A percentile compares a stretch with the other conserved stretches of the same genome.
phyloP scores from a whole-genome alignment of 306 rosid genomes.

The Sicyos edulis region DNA sequence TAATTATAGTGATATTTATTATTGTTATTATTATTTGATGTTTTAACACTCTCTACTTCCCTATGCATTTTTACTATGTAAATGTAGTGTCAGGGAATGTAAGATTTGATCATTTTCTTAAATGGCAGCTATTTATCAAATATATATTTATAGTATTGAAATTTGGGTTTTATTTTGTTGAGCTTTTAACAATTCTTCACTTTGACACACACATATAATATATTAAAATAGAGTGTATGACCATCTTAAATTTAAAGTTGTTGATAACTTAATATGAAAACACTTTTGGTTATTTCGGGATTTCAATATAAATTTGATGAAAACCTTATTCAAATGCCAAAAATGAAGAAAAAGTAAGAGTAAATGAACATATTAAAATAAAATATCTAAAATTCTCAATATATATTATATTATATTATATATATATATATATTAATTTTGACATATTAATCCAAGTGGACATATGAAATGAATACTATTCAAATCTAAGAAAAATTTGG shows the following conservation, averaged over 20 bases:
- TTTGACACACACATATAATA: too few relatives aligned
- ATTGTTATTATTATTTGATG: conserved; percentile 2
- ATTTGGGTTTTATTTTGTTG: neutral
- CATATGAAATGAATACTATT: neutral
- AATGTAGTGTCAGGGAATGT: conserved; percentile 18
- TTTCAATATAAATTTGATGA: neutral
- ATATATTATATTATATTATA: too few relatives aligned
- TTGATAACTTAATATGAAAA: too few relatives aligned
- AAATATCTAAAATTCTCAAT: neutral
- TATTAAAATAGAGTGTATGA: too few relatives aligned
- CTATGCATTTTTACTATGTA: conserved; percentile 8
- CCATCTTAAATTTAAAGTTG: too few relatives aligned
- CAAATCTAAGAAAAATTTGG: neutral
- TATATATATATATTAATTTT: too few relatives aligned
- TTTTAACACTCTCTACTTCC: neutral
- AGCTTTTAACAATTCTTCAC: too few relatives aligned
- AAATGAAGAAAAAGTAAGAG: neutral
- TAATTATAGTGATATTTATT: neutral
- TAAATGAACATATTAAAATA: neutral
- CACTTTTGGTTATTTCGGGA: neutral
- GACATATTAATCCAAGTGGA: neutral
- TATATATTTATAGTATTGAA: conserved; percentile 7
- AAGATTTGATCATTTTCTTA: neutral
- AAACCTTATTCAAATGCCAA: neutral
- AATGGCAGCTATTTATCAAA: neutral